Base-by-base conservation (phyloP, 495 filamentous ascomycete genomes). In the Penicillium malachiteum region DNA sequence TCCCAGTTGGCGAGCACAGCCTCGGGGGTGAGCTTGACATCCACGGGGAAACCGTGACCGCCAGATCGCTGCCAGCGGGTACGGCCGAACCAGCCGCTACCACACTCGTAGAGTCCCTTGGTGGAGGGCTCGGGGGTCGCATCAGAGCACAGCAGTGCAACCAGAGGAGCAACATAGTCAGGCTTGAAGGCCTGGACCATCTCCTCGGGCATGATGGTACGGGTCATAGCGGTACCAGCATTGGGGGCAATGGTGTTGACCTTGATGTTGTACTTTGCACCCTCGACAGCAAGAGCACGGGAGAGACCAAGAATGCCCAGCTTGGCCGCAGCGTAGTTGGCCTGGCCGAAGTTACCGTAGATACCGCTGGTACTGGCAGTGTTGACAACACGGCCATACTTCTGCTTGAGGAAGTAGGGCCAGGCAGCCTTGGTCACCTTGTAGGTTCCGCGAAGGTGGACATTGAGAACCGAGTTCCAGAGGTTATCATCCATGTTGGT, bases 141-240 rank as follows among this genome's bases (percentile, higher is more conserved):
- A 74, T 98, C 94, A 51, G 90, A 94, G 78, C 83, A 88, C 40
- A 98, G 87, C 33, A 91, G 84, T 30, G 89, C 87, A 45, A 98
- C 93, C 39, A 97, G 71, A 44, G 94, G 94, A 42, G 94, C 94
- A 72, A 98, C 92, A 70, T 97, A 97, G 63, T 97, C 94, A 42
- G 94, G 94, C 86, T 98, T 98, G 84, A 98, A 96, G 35, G 94
- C 95, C 79, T 97, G 93, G 41, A 98, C 92, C 79, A 97, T 86
- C 76, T 97, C 94, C 68, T 97, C 91, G 37, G 94, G 95, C 77
- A 98, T 87, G 76, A 98, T 91, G 51, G 89, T 92, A 54, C 86
- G 81, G 56, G 94, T 98, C 90, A 98, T 96, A 66, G 88, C 87
- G 37, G 94, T 98, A 60, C 94, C 94, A 38, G 94, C 94, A 66